Percentiles rank a stretch among this genome's conserved stretches.
These are phyloP conservation scores for Skeletonema costatum DNA, from an alignment of 108 stramenopile species.

Conservation along the genomic window DNA sequence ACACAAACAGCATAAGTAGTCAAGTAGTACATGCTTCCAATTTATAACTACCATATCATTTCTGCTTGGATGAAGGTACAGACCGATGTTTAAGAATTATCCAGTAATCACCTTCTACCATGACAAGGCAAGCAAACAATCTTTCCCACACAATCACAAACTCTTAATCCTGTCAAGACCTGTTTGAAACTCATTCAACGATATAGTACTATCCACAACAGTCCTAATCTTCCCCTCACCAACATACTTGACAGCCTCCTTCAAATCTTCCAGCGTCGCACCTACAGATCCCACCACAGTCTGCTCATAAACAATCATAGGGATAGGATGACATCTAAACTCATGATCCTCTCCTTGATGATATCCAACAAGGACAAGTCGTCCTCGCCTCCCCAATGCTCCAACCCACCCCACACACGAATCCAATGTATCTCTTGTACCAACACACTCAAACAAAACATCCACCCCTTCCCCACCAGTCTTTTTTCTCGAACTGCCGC, in stretches of 20 bases:
- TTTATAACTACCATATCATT: no score
- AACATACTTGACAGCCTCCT: slow-evolving; percentile 20
- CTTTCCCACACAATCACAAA: slow-evolving; percentile 11
- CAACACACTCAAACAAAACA: slow-evolving; percentile 15
- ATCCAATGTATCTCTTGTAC: slow-evolving; percentile 10
- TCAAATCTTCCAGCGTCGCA: slow-evolving; percentile 18
- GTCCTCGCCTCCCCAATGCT: slow-evolving; percentile 10
- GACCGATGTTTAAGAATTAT: no score
- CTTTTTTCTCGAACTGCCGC: slow-evolving; percentile 13
- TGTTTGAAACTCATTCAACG: slow-evolving; percentile 1
- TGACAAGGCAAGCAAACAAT: slow-evolving; percentile 17
- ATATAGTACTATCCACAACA: slow-evolving; percentile 9
- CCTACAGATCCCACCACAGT: slow-evolving; percentile 14
- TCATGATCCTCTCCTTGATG: slow-evolving; percentile 15
- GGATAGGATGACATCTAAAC: slow-evolving; percentile 17
- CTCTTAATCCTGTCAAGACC: slow-evolving; percentile 11
- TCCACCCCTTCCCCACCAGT: slow-evolving; percentile 7
- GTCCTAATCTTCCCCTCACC: slow-evolving; percentile 13
- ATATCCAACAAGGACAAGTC: slow-evolving; percentile 19
- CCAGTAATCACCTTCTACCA: neutral
- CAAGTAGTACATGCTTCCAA: no score
- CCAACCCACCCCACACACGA: slow-evolving; percentile 13
- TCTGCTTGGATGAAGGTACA: no score
- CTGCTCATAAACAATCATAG: slow-evolving; percentile 18
- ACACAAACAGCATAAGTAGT: no score